Conservation (phyloP, 148 eudicot species). For the Beta vulgaris region DNA sequence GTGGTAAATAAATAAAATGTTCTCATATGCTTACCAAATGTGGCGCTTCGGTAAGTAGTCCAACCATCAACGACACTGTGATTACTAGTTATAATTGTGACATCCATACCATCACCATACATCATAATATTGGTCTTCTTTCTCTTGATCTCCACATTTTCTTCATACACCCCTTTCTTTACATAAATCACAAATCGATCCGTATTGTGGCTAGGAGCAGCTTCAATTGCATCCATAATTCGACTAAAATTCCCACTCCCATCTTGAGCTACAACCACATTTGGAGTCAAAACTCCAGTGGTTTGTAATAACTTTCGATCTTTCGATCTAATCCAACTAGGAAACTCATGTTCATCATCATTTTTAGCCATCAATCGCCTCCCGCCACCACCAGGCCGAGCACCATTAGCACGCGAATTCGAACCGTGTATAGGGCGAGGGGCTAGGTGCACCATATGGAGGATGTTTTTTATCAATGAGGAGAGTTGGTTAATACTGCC, state of each 20-base stretch:
- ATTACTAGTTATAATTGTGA: conserved; percentile 60
- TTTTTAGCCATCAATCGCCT: conserved; percentile 5
- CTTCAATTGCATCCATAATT: conserved; percentile 54
- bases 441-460: conserved; percentile 44
- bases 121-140: conserved; percentile 71
- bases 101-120: conserved; percentile 84
- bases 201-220: conserved; percentile 43
- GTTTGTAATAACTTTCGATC: conserved; percentile 60
- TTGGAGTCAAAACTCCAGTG: conserved; percentile 23
- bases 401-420: conserved; percentile 7
- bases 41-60: conserved; percentile 77
- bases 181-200: conserved; percentile 56
- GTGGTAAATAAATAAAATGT: not conserved
- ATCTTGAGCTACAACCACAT: conserved; percentile 65
- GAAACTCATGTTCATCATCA: conserved; percentile 30
- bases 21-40: conserved; percentile 53
- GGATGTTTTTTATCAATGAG: conserved; percentile 49
- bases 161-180: conserved; percentile 74
- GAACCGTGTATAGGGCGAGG: conserved; percentile 11
- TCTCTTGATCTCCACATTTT: conserved; percentile 62
- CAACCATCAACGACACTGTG: conserved; percentile 59
- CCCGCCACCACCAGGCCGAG: conserved; percentile 26
- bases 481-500: conserved; percentile 52
- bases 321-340: conserved; percentile 50
- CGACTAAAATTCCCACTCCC: conserved; percentile 61